phyloP scores from a whole-genome alignment of 2,329 filamentous ascomycete genomes.

The Gnomoniopsis sp. region DNA sequence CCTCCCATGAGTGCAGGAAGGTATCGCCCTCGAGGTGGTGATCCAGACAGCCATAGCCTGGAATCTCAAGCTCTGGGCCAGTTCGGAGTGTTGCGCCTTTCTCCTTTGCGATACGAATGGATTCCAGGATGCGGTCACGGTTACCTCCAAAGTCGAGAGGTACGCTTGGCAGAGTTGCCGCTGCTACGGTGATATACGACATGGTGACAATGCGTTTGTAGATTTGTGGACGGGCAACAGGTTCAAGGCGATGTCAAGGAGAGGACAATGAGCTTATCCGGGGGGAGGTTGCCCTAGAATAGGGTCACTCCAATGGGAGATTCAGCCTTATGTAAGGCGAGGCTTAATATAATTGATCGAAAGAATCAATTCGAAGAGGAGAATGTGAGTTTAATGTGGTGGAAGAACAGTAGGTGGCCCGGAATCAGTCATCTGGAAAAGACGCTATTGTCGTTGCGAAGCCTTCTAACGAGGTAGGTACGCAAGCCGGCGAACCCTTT shows the following conservation, averaged over 20 bases:
- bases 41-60: conserved; percentile 32
- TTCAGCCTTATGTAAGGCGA: too few relatives aligned
- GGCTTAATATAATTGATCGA: too few relatives aligned
- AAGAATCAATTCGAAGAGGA: too few relatives aligned
- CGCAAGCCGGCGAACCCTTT: too few relatives aligned
- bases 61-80: conserved; percentile 47
- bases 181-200: conserved; percentile 33
- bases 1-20: conserved; percentile 22
- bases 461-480: too few relatives aligned
- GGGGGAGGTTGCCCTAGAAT: too few relatives aligned
- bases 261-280: not conserved
- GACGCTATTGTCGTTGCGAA: too few relatives aligned
- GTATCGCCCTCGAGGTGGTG: conserved; percentile 27
- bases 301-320: too few relatives aligned
- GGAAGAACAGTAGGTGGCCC: too few relatives aligned
- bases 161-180: conserved; percentile 32
- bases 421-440: too few relatives aligned
- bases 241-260: not conserved
- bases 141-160: conserved; percentile 64
- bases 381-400: too few relatives aligned
- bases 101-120: conserved; percentile 56
- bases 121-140: conserved; percentile 58
- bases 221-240: not conserved
- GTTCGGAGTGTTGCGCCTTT: conserved; percentile 60
- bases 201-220: conserved; percentile 15